Evolutionary conservation across 169 alveolate genomes (phyloP), one percentile per base, ranked within the genome.

Genomic region (Plasmodium berghei): DNA sequence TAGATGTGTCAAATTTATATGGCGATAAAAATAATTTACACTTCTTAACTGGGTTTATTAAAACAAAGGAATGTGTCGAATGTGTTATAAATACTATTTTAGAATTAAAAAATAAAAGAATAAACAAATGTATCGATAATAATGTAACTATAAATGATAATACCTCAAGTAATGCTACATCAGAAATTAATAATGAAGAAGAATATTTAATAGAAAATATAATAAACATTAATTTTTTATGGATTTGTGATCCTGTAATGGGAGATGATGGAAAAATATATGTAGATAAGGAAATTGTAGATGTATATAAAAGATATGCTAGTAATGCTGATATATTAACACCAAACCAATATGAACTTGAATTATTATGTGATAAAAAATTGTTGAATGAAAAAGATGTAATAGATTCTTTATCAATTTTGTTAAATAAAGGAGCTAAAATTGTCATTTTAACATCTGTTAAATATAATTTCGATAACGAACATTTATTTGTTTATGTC

Each of bases 201-300:
- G 24, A 24, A 56, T 73, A 40, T 18, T 83, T 18, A 14, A 55
- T 83, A 14, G 85, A 48, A 42, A 67, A 83, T 22, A 2, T 83
- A 83, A 58, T 67, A 10, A 45, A 56, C 3, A 4, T 34, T n/a
- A 71, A 67, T 40, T 83, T 34, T 62, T 62, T 83, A 24, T 83
- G 90, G 90, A 9, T 83, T 1, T 83, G 90, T 72, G 90, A 83
- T 28, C 90, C 90, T 12, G 90, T 83, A 42, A 46, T 83, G 85
- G 90, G 85, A 34, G 90, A 83, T 46, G 34, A 83, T 34, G 85
- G 85, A 28, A 83, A 18, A 28, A 26, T 83, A 40, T 83, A 83
- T 71, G 90, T 83, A 12, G 64, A 83, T 40, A 55, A 55, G 22
- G 73, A 56, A 22, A 72, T 83, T 14, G 83, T 83, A 1, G 22